A percentile compares a stretch with the other conserved stretches of the same genome.
phyloP scores from a whole-genome alignment of 179 eudicot species.

The Amaranthus tricolor region DNA sequence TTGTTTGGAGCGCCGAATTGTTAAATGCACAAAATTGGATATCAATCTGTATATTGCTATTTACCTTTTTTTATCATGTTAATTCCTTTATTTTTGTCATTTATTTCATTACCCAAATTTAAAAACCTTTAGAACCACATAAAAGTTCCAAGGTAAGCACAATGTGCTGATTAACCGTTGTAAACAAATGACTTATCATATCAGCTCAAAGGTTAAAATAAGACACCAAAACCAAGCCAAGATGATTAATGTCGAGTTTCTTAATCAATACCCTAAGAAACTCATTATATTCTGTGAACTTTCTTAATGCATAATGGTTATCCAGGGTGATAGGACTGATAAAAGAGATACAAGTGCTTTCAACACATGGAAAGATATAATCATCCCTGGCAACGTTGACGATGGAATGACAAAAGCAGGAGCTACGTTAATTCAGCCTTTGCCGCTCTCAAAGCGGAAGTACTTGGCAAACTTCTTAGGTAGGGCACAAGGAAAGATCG shows the following conservation, averaged over 20 bases:
- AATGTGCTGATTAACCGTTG: not conserved
- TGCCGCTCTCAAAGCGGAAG: slow-evolving; percentile 75
- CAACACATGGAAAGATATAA: slow-evolving; percentile 91
- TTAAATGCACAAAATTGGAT: too few relatives aligned
- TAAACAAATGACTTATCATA: not conserved
- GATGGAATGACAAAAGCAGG: slow-evolving; percentile 73
- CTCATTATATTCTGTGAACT: not conserved
- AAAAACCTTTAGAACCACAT: not conserved
- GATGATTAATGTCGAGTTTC: not conserved
- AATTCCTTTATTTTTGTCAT: too few relatives aligned
- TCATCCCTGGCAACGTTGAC: slow-evolving; percentile 93
- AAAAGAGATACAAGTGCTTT: slow-evolving; percentile 87
- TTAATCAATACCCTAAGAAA: not conserved
- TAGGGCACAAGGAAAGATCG: slow-evolving; percentile 81
- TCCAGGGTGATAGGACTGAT: slow-evolving; percentile 92
- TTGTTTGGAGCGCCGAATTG: too few relatives aligned
- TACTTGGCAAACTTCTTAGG: slow-evolving; percentile 85
- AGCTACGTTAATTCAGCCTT: slow-evolving; percentile 56
- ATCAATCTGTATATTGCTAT: too few relatives aligned
- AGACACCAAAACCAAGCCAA: not conserved
- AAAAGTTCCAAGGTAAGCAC: not conserved
- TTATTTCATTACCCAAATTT: too few relatives aligned
- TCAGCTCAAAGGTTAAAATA: not conserved
- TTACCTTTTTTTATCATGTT: too few relatives aligned
- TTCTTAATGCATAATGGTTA: slow-evolving; percentile 7